Evolutionary conservation across 352 stramenopile genomes (phyloP).

Genomic region (Globisporangium nunn): DNA sequence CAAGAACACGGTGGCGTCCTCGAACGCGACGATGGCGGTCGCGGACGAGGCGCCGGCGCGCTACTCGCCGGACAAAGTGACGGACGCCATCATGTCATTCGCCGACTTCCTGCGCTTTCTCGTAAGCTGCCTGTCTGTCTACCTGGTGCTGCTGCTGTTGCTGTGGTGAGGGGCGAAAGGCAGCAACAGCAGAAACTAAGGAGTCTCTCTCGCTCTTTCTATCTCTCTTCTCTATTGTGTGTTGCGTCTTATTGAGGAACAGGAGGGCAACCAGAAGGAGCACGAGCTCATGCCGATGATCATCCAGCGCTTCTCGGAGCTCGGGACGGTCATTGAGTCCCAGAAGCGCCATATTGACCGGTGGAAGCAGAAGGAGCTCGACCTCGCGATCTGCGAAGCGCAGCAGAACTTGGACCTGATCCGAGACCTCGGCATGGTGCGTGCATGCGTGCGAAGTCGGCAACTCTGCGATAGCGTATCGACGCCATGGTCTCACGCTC

Average conservation of each 20-base stretch:
- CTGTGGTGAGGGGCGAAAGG: background rate
- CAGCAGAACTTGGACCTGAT: constrained; percentile 66
- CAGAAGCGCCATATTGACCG: constrained; percentile 81
- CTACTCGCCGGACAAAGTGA: constrained; percentile 67
- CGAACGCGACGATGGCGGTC: constrained; percentile 12
- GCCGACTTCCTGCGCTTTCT: constrained; percentile 79
- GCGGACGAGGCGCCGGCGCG: constrained; percentile 44
- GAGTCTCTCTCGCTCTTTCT: constrained; percentile 19
- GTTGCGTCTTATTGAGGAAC: constrained; percentile 41
- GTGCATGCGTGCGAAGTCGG: background rate
- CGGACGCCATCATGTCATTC: constrained; percentile 75
- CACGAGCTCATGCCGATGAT: constrained; percentile 72
- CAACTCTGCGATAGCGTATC: background rate
- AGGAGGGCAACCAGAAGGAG: constrained; percentile 72
- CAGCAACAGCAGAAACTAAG: constrained; percentile 19
- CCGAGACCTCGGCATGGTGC: constrained; percentile 39
- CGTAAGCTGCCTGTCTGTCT: constrained; percentile 25
- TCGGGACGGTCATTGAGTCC: constrained; percentile 76
- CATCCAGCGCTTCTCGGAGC: constrained; percentile 66
- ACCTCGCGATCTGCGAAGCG: constrained; percentile 64
- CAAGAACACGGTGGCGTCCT: constrained; percentile 16
- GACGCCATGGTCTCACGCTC: background rate
- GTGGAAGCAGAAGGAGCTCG: constrained; percentile 81
- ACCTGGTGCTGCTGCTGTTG: background rate
- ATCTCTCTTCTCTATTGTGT: constrained; percentile 7